Percentiles rank a stretch among this genome's conserved stretches.
These are phyloP conservation scores for Globisporangium parvum DNA, from an alignment of 352 stramenopile species.

Conservation along the genomic window DNA sequence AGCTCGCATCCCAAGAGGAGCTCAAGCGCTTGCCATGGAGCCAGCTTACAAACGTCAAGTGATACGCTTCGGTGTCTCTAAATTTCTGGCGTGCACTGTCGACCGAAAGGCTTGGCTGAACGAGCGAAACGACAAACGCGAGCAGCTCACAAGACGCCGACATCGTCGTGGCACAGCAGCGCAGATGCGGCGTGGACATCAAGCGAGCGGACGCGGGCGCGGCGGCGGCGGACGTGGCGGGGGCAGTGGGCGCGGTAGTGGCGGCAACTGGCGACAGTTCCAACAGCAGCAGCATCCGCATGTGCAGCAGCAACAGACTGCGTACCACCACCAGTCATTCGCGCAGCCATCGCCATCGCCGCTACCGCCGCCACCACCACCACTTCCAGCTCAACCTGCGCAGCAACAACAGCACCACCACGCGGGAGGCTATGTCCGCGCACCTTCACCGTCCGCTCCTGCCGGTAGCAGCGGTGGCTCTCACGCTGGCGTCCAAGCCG, in stretches of 20 bases:
- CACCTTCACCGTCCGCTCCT: neutral
- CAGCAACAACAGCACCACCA: neutral
- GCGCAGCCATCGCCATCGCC: neutral
- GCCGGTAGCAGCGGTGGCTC: neutral
- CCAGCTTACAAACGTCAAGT: too few species aligned
- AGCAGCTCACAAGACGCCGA: too few species aligned
- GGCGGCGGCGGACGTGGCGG: neutral
- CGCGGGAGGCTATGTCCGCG: conserved; percentile 4
- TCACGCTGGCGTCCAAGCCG: conserved; percentile 24
- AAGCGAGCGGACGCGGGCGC: conserved; percentile 6
- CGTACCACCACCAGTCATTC: neutral
- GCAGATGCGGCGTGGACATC: conserved; percentile 12
- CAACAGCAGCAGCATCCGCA: conserved; percentile 19
- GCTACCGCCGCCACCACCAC: neutral
- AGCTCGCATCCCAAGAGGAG: too few species aligned
- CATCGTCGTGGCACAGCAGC: neutral
- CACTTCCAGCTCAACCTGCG: neutral
- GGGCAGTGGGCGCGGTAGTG: neutral
- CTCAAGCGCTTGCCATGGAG: too few species aligned
- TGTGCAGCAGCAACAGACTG: conserved; percentile 19
- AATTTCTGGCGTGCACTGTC: too few species aligned
- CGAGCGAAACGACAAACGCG: neutral
- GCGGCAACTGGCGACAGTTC: conserved; percentile 24
- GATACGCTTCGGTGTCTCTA: too few species aligned
- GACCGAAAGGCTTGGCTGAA: neutral